Evolutionary conservation across 1,139 yeast species (phyloP).

Genomic region (Debaryomycetaceae sp.): DNA sequence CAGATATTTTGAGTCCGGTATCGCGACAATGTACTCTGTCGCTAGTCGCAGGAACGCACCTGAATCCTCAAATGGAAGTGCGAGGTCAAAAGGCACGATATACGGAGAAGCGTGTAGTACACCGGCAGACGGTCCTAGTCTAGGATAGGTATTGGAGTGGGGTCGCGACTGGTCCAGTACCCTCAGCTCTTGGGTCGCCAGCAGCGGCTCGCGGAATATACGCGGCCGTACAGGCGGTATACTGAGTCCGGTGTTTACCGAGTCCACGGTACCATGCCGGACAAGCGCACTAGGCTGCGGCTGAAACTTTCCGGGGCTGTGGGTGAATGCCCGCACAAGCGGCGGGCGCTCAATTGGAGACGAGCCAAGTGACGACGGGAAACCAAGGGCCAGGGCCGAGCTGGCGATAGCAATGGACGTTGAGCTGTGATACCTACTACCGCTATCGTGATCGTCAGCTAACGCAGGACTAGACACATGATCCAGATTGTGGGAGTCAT

Average conservation of each 20-base stretch:
- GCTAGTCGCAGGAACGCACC: conserved; percentile 32
- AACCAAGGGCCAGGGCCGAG: too few species aligned
- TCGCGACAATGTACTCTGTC: conserved; percentile 26
- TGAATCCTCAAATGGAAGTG: conserved; percentile 33
- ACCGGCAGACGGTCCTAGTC: conserved; percentile 6
- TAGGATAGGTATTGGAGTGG: conserved; percentile 1
- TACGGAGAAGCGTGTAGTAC: conserved; percentile 28
- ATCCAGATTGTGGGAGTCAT: not conserved
- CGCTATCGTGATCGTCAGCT: not conserved
- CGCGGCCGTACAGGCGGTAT: conserved; percentile 15
- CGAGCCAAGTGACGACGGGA: conserved; percentile 10
- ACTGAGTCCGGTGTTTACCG: not conserved
- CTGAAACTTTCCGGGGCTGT: conserved; percentile 3
- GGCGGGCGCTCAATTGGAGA: conserved; percentile 18
- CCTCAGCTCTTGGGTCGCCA: conserved; percentile 26
- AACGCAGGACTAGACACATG: not conserved
- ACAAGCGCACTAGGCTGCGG: conserved; percentile 1
- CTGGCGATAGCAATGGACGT: conserved; percentile 10
- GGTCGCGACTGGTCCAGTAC: conserved; percentile 10
- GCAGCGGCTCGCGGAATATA: conserved; percentile 23
- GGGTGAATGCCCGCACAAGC: conserved; percentile 7
- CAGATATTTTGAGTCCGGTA: conserved; percentile 37
- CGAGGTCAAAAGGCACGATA: conserved; percentile 33
- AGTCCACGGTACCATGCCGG: not conserved
- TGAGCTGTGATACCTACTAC: not conserved